Evolutionary conservation across 768 basidiomycete species (phyloP).

Genomic region (Inosperma sp.): DNA sequence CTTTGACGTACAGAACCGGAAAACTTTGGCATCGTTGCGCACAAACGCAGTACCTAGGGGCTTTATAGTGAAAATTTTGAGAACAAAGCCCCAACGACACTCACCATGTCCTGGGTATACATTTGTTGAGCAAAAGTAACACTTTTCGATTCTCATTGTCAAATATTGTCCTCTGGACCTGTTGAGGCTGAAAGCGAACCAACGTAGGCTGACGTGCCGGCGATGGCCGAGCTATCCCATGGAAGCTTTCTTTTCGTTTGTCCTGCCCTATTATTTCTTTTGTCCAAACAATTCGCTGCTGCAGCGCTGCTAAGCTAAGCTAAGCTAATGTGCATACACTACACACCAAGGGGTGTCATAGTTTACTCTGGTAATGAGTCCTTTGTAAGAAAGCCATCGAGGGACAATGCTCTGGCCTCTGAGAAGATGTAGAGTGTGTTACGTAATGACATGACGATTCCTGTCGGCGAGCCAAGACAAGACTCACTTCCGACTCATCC

Average conservation of each 20-base stretch:
- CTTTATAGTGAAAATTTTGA: neutral
- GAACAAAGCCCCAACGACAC: conserved; percentile 13
- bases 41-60: conserved; percentile 85
- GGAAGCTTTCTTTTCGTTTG: conserved; percentile 1
- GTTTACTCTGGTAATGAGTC: too few relatives aligned
- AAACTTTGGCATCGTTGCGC: conserved; percentile 96
- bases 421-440: too few relatives aligned
- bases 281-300: too few relatives aligned
- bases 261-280: too few relatives aligned
- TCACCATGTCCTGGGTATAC: conserved; percentile 95
- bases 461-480: conserved; percentile 2
- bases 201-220: neutral
- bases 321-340: too few relatives aligned
- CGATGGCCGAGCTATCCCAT: neutral
- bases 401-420: too few relatives aligned
- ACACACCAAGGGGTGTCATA: too few relatives aligned
- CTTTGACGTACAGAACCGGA: conserved; percentile 98
- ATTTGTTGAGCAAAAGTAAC: conserved; percentile 96
- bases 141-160: conserved; percentile 92
- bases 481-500: neutral
- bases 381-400: too few relatives aligned
- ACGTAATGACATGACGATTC: neutral
- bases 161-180: conserved; percentile 4
- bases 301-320: too few relatives aligned
- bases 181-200: neutral